Conservation (phyloP, 2,329 filamentous ascomycete species). For the Ascochyta pisi region DNA sequence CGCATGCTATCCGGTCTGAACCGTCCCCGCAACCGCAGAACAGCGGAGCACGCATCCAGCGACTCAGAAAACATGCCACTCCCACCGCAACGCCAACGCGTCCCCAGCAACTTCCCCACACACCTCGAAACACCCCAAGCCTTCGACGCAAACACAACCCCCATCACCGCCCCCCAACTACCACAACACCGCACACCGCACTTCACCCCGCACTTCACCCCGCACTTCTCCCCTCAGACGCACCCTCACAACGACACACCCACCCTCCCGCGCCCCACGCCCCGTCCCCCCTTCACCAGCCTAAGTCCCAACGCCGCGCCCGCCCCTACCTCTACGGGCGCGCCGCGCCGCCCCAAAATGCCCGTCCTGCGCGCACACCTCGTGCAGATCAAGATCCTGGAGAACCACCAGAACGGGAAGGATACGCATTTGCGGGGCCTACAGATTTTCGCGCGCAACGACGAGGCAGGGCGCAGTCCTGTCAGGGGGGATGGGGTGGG, state of each 20-base stretch:
- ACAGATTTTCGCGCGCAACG: conserved; percentile 74
- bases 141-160: conserved; percentile 7
- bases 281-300: conserved; percentile 29
- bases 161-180: not conserved
- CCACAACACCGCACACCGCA: conserved; percentile 7
- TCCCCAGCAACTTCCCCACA: conserved; percentile 14
- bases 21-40: conserved; percentile 14
- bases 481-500: conserved; percentile 13
- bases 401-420: conserved; percentile 99
- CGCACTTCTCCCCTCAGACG: not conserved
- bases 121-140: conserved; percentile 3
- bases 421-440: conserved; percentile 96
- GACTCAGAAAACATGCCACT: conserved; percentile 15
- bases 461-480: conserved; percentile 23
- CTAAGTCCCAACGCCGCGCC: conserved; percentile 22
- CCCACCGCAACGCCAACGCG: conserved; percentile 14
- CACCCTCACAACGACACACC: conserved; percentile 14
- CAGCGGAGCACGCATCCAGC: conserved; percentile 9
- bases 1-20: conserved; percentile 7
- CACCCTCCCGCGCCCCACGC: conserved; percentile 18
- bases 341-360: conserved; percentile 65
- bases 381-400: conserved; percentile 86
- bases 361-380: conserved; percentile 84
- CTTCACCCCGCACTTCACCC: conserved; percentile 13
- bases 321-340: not conserved